Percentiles rank a stretch among this genome's conserved stretches.
These are phyloP conservation scores for Phylloporus sp. DNA, from an alignment of 768 basidiomycete genomes.

Conservation along the genomic window DNA sequence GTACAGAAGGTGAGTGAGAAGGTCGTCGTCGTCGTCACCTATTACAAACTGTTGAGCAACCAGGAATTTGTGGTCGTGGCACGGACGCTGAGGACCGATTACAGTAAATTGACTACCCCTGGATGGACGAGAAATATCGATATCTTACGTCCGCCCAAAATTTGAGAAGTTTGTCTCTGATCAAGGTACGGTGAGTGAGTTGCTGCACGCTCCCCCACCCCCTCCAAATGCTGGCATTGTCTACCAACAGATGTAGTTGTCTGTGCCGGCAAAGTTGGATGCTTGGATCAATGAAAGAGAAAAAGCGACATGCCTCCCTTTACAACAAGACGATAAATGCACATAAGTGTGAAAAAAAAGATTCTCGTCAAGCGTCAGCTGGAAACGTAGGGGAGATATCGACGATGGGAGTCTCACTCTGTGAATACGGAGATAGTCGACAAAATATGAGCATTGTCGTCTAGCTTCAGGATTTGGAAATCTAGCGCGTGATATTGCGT, in stretches of 20 bases:
- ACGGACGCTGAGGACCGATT: constrained; percentile 9
- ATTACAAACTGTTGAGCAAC: neutral
- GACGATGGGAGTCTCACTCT: constrained; percentile 15
- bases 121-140: neutral
- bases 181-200: constrained; percentile 12
- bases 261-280: neutral
- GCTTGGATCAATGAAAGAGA: neutral
- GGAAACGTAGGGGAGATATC: too few species aligned
- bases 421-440: constrained; percentile 14
- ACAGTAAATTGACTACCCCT: neutral
- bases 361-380: constrained; percentile 15
- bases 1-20: constrained; percentile 18
- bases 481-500: constrained; percentile 1
- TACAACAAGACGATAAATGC: constrained; percentile 20
- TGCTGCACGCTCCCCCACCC: constrained; percentile 15
- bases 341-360: constrained; percentile 23
- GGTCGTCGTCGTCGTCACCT: constrained; percentile 12
- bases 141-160: constrained; percentile 11
- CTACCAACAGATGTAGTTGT: constrained; percentile 5
- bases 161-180: constrained; percentile 10
- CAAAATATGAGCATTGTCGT: constrained; percentile 4
- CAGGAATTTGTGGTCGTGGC: constrained; percentile 10
- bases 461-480: neutral
- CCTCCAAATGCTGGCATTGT: constrained; percentile 9
- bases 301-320: constrained; percentile 2